Percentiles rank a stretch among this genome's conserved stretches.
phyloP scores from a whole-genome alignment of 345 rosid species.

The Syzygium aqueum region DNA sequence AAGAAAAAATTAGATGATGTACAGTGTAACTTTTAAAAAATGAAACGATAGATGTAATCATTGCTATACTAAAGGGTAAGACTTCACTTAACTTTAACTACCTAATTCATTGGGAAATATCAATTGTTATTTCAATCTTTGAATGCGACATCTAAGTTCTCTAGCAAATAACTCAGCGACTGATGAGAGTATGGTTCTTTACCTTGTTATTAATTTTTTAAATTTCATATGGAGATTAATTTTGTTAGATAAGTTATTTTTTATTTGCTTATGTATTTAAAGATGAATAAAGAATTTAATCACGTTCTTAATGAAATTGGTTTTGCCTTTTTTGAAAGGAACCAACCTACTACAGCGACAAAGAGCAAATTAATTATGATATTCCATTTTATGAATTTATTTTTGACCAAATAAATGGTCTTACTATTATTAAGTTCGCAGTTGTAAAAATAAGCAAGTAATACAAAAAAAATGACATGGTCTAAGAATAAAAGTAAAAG shows the following conservation, averaged over 20 bases:
- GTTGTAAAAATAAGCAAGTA: too few relatives aligned
- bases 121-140: too few relatives aligned
- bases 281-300: neutral
- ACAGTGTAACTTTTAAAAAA: too few relatives aligned
- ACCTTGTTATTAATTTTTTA: neutral
- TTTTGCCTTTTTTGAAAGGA: neutral
- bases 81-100: neutral
- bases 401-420: too few relatives aligned
- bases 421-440: too few relatives aligned
- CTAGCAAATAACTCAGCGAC: too few relatives aligned
- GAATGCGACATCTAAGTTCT: accelerated
- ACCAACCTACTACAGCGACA: accelerated
- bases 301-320: neutral
- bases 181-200: accelerated
- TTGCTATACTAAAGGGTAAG: neutral
- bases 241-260: accelerated
- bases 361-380: too few relatives aligned
- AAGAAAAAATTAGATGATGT: neutral
- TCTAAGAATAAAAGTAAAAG: neutral
- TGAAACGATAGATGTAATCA: accelerated
- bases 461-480: neutral
- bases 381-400: neutral
- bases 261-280: neutral
- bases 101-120: neutral
- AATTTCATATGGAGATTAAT: neutral